Evolutionary conservation across 2,329 filamentous ascomycete genomes (phyloP), one percentile per base, ranked within the genome.

Genomic region (Phyllosticta capitalensis): DNA sequence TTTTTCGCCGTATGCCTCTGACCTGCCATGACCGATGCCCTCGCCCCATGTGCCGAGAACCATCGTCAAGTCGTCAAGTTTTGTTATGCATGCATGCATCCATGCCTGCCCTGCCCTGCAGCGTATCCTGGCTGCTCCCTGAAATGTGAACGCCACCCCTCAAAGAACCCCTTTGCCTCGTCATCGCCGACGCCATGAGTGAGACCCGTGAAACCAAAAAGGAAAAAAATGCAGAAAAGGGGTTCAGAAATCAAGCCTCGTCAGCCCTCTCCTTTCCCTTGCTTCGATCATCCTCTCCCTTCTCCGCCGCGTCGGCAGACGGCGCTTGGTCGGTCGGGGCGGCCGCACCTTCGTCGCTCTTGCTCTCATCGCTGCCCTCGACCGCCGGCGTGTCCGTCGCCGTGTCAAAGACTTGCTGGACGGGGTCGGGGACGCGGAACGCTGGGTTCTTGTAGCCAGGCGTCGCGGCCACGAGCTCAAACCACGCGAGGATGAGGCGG

Each of bases 401-500:
- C 38, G 17, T 45, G 14, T 58, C 56, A 19, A 26, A 7, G 6
- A 50, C 55, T 20, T 57, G 10, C 30, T 12, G 55, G 1, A 5
- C 21, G 2, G 12, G 17, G n/a, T 58, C 52, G 1, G 57, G 57
- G 12, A 59, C 38, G 22, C 30, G 17, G 33, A 59, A 55, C n/a
- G 30, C 12, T 1, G 57, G 57, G 7, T 59, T 59, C 24, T 52
- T 48, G 38, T 59, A 59, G 24, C 54, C 22, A 5, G 57, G 26
- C 5, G 52, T 50, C 5, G 7, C 28, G 2, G 57, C 52, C 20
- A 60, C 33, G 19, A 33, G 45, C 30, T 56, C 54, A 50, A 60
- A 60, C 58, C 58, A 60, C 22, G 54, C 54, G 10, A 60, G 50
- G 5, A 60, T 50, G 14, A 28, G 12, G 12, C 38, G 22, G 9